Base-by-base conservation (phyloP, 2,329 filamentous ascomycete species). In the Chaetothyriales sp. region DNA sequence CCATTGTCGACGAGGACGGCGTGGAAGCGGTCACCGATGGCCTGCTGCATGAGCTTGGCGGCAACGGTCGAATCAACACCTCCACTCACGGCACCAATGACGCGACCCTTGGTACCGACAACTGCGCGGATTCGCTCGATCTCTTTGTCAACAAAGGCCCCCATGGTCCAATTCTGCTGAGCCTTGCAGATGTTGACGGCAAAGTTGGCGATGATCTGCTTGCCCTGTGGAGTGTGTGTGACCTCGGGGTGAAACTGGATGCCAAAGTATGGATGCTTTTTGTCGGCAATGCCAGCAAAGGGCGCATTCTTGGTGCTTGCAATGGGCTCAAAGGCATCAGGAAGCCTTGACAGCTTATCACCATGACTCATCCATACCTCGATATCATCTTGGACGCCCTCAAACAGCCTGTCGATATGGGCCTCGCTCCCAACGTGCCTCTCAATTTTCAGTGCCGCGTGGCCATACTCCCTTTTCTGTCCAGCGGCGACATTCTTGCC, bases 241-340 rank as follows among this genome's bases (percentile, higher is more conserved):
- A 95, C 77, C 66, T 95, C 89, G 1, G 89, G 89, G 67, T 95
- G 89, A 67, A 95, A 90, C 65, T 95, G 89, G 46, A 95, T 78
- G 51, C 85, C 86, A 63, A 82, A 94, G 60, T 86, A 82, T 22
- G 82, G 81, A 71, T 71, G 66, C 18, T 58, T 59, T 47, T 83
- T 80, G 61, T 69, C 70, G n/a, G 68, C 70, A 51, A 73, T 94
- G 53, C 80, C 87, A 9, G 89, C 89, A 61, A 78, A 94, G 20
- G 82, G 79, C 0, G 85, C 81, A 70, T 92, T 94, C 48, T 73
- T 65, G 1, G 88, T 90, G 4, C 75, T 83, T 48, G 85, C 89
- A 61, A 95, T 80, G 15, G 76, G 81, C 54, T 78, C 70, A 65
- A 94, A 95, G 43, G 75, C 78, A 37, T 82, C 72, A 7, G 89